A percentile compares a stretch with the other conserved stretches of the same genome.
Evolutionary conservation across 2,329 filamentous ascomycete genomes (phyloP).

Genomic region (Calonectria pseudoturangicola): DNA sequence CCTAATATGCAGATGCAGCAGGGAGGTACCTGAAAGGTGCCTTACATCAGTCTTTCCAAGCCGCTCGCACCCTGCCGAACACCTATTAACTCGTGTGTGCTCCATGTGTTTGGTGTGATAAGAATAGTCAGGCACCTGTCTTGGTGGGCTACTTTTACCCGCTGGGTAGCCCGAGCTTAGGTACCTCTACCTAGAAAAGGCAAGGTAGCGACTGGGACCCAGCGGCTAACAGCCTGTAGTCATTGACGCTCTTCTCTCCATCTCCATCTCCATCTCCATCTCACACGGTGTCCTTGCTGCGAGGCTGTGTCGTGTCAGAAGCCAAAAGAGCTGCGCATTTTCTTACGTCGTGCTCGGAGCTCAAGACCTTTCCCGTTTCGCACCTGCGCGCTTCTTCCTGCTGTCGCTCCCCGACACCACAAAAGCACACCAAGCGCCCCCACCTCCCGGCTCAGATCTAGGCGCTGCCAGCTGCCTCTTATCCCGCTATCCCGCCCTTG

Average conservation of each 20-base stretch:
- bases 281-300: conserved; percentile 18
- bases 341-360: background rate
- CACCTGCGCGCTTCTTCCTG: conserved; percentile 1
- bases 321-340: background rate
- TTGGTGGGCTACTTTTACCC: conserved; percentile 28
- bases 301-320: conserved; percentile 28
- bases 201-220: conserved; percentile 17
- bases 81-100: conserved; percentile 21
- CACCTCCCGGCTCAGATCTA: conserved; percentile 12
- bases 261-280: conserved; percentile 8
- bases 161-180: conserved; percentile 25
- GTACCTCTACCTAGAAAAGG: conserved; percentile 23
- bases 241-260: conserved; percentile 14
- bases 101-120: conserved; percentile 20
- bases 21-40: conserved; percentile 29
- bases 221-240: conserved; percentile 34
- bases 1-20: conserved; percentile 26
- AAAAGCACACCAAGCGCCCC: conserved; percentile 10
- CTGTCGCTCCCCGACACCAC: conserved; percentile 5
- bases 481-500: conserved; percentile 29
- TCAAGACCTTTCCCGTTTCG: conserved; percentile 19
- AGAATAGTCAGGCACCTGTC: conserved; percentile 34
- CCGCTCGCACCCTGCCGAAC: conserved; percentile 8
- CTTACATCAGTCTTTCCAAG: conserved; percentile 22
- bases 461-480: conserved; percentile 19